Conservation (phyloP, 352 stramenopile species). For the Thalassiosira hispida region DNA sequence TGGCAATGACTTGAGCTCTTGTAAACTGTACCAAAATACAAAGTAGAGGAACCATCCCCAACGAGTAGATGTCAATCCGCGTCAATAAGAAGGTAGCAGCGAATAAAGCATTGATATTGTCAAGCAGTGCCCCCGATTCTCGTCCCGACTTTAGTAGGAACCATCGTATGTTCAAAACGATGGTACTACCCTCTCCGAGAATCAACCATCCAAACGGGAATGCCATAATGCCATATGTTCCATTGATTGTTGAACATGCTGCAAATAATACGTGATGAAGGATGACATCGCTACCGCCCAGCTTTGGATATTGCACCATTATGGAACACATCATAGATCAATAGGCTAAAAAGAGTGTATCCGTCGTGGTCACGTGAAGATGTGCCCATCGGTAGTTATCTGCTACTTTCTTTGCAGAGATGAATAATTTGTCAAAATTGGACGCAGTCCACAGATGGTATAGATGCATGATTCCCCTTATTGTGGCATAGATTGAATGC, state of each 20-base stretch:
- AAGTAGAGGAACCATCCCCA: conserved; percentile 49
- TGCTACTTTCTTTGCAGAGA: neutral
- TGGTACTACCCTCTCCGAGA: conserved; percentile 57
- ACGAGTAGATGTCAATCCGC: conserved; percentile 46
- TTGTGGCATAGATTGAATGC: conserved; percentile 42
- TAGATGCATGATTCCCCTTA: conserved; percentile 43
- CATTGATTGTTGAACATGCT: conserved; percentile 47
- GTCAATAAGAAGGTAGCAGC: conserved; percentile 48
- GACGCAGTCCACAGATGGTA: conserved; percentile 29
- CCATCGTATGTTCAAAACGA: conserved; percentile 62
- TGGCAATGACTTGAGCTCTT: conserved; percentile 26
- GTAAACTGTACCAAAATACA: conserved; percentile 14
- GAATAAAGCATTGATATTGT: conserved; percentile 46
- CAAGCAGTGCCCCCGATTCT: conserved; percentile 10
- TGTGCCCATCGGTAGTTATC: conserved; percentile 12
- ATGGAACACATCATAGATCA: conserved; percentile 61
- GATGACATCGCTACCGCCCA: conserved; percentile 52
- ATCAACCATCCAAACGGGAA: conserved; percentile 64
- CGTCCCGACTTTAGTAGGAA: conserved; percentile 54
- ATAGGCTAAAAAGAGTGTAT: conserved; percentile 54
- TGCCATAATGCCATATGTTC: conserved; percentile 50
- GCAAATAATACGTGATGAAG: conserved; percentile 59
- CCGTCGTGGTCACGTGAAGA: conserved; percentile 40
- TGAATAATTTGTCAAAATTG: conserved; percentile 47
- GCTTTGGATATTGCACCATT: conserved; percentile 47